These are phyloP conservation scores for Rhizopogon roseolus DNA, from an alignment of 768 basidiomycete species.

Conservation along the genomic window DNA sequence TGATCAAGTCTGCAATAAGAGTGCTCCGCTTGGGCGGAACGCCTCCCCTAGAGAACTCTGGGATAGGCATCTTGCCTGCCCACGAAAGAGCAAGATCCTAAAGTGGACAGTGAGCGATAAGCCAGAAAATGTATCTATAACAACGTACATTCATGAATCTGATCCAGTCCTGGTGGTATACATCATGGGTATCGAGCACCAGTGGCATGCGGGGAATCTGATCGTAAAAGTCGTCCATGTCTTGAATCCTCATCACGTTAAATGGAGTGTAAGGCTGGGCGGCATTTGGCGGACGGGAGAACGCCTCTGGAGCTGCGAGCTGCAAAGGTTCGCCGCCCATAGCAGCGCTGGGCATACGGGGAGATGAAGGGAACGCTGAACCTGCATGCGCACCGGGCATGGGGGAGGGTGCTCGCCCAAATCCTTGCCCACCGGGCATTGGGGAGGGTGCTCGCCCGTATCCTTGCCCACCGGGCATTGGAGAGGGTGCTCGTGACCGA, in stretches of 20 bases:
- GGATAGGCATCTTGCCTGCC: constrained; percentile 70
- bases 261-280: constrained; percentile 67
- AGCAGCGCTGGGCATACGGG: constrained; percentile 19
- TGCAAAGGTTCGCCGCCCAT: constrained; percentile 30
- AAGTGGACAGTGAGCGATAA: neutral
- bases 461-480: constrained; percentile 42
- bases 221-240: constrained; percentile 72
- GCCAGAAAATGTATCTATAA: neutral
- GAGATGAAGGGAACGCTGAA: constrained; percentile 22
- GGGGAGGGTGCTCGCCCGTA: constrained; percentile 45
- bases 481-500: constrained; percentile 44
- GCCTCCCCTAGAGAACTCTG: constrained; percentile 41
- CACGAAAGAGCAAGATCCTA: constrained; percentile 75
- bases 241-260: constrained; percentile 63
- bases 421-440: constrained; percentile 37
- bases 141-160: constrained; percentile 66
- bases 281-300: constrained; percentile 67
- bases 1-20: constrained; percentile 65
- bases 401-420: constrained; percentile 44
- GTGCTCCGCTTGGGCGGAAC: constrained; percentile 51
- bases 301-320: constrained; percentile 63
- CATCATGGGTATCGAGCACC: constrained; percentile 71
- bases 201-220: constrained; percentile 67
- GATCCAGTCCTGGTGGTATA: constrained; percentile 75
- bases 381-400: constrained; percentile 39